phyloP scores from a whole-genome alignment of 1,139 yeast species.

The Kurtzmaniella quercitrusa region DNA sequence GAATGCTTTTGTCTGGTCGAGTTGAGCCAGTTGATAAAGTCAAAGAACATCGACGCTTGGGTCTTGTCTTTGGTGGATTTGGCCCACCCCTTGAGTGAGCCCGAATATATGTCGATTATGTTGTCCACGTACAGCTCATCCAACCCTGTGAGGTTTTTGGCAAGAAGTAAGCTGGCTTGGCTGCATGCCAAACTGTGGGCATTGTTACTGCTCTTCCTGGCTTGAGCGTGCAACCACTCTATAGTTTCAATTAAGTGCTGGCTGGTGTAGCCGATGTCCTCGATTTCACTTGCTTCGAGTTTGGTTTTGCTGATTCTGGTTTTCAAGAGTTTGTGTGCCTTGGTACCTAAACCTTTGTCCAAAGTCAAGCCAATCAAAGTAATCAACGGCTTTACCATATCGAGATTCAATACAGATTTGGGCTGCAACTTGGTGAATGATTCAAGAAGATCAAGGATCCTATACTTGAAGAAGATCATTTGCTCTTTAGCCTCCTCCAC shows the following conservation, averaged over 20 bases:
- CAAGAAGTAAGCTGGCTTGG: conserved; percentile 57
- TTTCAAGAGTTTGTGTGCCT: conserved; percentile 70
- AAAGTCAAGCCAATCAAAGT: conserved; percentile 59
- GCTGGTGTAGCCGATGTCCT: conserved; percentile 14
- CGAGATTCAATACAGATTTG: conserved; percentile 35
- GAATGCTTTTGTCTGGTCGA: conserved; percentile 26
- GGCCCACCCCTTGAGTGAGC: conserved; percentile 61
- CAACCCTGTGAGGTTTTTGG: conserved; percentile 48
- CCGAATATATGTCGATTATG: conserved; percentile 54
- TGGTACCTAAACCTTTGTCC: conserved; percentile 66
- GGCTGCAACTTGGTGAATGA: conserved; percentile 49
- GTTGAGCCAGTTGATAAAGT: conserved; percentile 76
- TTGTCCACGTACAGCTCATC: conserved; percentile 26
- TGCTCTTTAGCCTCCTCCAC: conserved; percentile 73
- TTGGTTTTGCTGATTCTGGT: conserved; percentile 56
- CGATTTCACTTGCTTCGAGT: conserved; percentile 19
- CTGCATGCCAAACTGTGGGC: conserved; percentile 54
- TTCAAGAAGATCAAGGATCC: conserved; percentile 75
- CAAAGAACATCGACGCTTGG: conserved; percentile 64
- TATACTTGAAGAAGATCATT: conserved; percentile 72
- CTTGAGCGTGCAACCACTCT: conserved; percentile 34
- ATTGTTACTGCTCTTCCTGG: conserved; percentile 43
- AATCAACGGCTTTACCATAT: conserved; percentile 56
- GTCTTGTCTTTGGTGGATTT: conserved; percentile 42
- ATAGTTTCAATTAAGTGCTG: conserved; percentile 21